A percentile compares a stretch with the other conserved stretches of the same genome.
These are phyloP conservation scores for Hypoxylon sp. DNA, from an alignment of 2,329 filamentous ascomycete genomes.

Conservation along the genomic window DNA sequence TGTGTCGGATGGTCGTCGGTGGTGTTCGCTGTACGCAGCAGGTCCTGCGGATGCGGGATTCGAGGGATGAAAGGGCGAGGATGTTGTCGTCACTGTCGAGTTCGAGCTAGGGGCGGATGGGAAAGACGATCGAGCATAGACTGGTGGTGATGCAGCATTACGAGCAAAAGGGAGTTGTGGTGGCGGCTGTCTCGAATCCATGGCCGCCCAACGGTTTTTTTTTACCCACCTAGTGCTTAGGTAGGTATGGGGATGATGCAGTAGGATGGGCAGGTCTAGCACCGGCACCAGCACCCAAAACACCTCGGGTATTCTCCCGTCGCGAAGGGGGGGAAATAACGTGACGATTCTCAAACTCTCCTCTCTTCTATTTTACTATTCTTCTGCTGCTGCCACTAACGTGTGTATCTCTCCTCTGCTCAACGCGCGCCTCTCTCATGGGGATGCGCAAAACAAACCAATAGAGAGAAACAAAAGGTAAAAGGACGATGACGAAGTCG, in stretches of 20 bases:
- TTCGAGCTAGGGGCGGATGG: slow-evolving; percentile 39
- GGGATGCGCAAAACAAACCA: slow-evolving; percentile 12
- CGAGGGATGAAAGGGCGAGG: slow-evolving; percentile 50
- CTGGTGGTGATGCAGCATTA: slow-evolving; percentile 49
- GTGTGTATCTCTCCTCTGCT: slow-evolving; percentile 26
- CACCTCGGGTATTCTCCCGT: slow-evolving; percentile 31
- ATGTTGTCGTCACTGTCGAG: slow-evolving; percentile 37
- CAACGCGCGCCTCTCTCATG: slow-evolving; percentile 31
- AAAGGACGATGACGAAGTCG: slow-evolving; percentile 31
- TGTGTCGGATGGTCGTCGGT: slow-evolving; percentile 53
- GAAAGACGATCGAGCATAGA: slow-evolving; percentile 50
- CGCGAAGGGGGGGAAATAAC: slow-evolving; percentile 6
- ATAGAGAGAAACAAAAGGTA: neutral
- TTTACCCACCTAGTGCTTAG: slow-evolving; percentile 41
- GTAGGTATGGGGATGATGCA: slow-evolving; percentile 35
- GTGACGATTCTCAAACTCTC: slow-evolving; percentile 13
- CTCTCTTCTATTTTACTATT: slow-evolving; percentile 3
- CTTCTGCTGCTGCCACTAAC: slow-evolving; percentile 21
- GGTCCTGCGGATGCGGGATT: slow-evolving; percentile 52
- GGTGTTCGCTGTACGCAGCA: slow-evolving; percentile 48
- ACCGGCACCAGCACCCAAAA: slow-evolving; percentile 19
- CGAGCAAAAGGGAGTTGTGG: slow-evolving; percentile 51
- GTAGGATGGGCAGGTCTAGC: slow-evolving; percentile 29
- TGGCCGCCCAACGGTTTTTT: slow-evolving; percentile 38
- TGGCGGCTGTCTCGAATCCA: slow-evolving; percentile 52